Conservation (phyloP, 805 yeast genomes). For the Scheffersomyces stipitis region DNA sequence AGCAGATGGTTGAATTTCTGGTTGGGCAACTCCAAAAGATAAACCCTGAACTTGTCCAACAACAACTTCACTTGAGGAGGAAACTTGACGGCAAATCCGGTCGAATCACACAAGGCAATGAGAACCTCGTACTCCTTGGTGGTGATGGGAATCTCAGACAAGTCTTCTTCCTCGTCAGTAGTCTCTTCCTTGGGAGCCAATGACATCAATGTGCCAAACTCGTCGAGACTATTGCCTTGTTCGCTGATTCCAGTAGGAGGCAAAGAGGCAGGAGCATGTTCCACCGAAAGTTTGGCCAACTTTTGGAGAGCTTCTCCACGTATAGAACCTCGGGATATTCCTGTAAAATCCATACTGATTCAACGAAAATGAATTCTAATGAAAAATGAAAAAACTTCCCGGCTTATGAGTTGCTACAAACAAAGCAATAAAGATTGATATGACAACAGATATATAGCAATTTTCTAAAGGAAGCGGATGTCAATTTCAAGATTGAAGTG, state of each 20-base stretch:
- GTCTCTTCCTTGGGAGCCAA: conserved; percentile 7
- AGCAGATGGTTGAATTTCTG: conserved; percentile 44
- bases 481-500: no score
- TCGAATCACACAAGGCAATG: conserved; percentile 51
- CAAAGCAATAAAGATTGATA: no score
- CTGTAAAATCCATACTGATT: conserved; percentile 44
- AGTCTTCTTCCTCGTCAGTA: conserved; percentile 8
- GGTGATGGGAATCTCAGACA: conserved; percentile 43
- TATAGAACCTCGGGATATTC: conserved; percentile 38
- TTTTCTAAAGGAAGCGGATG: no score
- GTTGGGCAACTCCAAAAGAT: conserved; percentile 46
- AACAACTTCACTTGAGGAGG: conserved; percentile 41
- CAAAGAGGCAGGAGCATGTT: conserved; percentile 14
- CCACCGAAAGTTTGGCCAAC: conserved; percentile 34
- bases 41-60: conserved; percentile 43
- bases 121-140: conserved; percentile 56
- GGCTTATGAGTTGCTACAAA: no score
- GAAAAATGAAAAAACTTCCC: no score
- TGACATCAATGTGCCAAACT: conserved; percentile 20
- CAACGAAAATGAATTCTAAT: no score
- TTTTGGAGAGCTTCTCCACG: conserved; percentile 37
- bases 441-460: no score
- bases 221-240: conserved; percentile 14
- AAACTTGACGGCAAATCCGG: conserved; percentile 26
- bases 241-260: conserved; percentile 3